A percentile compares a stretch with the other conserved stretches of the same genome.
phyloP scores from a whole-genome alignment of 805 yeast genomes.

The Kurtzmaniella cleridarum region DNA sequence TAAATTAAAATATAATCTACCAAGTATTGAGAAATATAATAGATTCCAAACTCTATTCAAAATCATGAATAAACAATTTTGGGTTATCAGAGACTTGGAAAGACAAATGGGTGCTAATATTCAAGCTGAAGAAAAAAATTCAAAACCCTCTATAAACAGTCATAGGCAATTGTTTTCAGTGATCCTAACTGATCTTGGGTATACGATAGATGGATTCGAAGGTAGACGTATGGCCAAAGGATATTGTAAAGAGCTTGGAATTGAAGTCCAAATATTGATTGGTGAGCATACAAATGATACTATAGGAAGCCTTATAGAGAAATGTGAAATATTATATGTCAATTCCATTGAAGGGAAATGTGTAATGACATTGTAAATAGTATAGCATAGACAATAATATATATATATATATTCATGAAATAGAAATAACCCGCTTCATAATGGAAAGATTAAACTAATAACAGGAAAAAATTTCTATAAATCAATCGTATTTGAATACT shows the following conservation, averaged over 20 bases:
- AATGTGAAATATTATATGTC: slow-evolving; percentile 40
- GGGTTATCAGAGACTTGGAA: slow-evolving; percentile 21
- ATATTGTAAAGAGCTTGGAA: slow-evolving; percentile 44
- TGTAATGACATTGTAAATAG: slow-evolving; percentile 22
- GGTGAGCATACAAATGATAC: slow-evolving; percentile 13
- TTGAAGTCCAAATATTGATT: slow-evolving; percentile 39
- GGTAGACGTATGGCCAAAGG: background rate
- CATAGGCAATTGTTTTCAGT: too few species aligned
- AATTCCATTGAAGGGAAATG: slow-evolving; percentile 37
- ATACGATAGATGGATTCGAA: too few species aligned
- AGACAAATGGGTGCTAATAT: slow-evolving; percentile 4
- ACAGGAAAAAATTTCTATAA: too few species aligned
- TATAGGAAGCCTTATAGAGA: slow-evolving; percentile 42
- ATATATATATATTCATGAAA: background rate
- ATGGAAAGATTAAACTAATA: too few species aligned
- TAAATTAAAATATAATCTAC: slow-evolving; percentile 12
- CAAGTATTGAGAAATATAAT: slow-evolving; percentile 11
- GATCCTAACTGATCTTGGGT: too few species aligned
- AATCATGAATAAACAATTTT: slow-evolving; percentile 12
- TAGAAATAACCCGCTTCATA: slow-evolving; percentile 2
- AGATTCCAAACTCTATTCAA: slow-evolving; percentile 11
- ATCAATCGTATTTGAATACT: too few species aligned
- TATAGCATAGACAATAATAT: background rate
- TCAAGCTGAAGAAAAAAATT: too few species aligned
- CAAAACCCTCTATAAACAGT: background rate